These are phyloP conservation scores for Leucocoprinus leucothites DNA, from an alignment of 768 basidiomycete genomes.

Conservation along the genomic window DNA sequence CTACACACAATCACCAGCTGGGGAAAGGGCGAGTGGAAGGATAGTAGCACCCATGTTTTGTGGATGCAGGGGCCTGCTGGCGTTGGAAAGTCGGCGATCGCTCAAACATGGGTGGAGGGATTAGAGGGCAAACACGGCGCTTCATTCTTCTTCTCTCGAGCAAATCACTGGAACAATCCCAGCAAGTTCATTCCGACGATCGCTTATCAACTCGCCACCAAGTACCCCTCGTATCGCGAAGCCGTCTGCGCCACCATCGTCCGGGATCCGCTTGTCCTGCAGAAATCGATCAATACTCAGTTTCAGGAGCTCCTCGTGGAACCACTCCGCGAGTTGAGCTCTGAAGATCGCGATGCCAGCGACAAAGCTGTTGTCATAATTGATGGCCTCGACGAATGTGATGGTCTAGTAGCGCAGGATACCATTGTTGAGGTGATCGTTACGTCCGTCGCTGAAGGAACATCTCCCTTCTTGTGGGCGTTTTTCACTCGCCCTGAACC, in stretches of 20 bases:
- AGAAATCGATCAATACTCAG: conserved; percentile 8
- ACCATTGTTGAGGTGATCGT: conserved; percentile 14
- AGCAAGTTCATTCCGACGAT: conserved; percentile 18
- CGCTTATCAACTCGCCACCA: conserved; percentile 19
- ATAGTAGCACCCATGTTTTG: conserved; percentile 1
- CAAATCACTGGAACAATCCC: conserved; percentile 2
- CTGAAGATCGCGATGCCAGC: neutral
- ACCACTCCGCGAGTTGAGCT: neutral
- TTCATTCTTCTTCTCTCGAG: conserved; percentile 21
- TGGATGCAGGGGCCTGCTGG: conserved; percentile 25
- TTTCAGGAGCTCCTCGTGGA: neutral
- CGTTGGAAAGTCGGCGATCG: conserved; percentile 25
- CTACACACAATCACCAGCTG: neutral
- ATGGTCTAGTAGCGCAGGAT: conserved; percentile 6
- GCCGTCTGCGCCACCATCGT: conserved; percentile 8
- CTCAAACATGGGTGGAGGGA: conserved; percentile 26
- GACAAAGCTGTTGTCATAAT: conserved; percentile 3
- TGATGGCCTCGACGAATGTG: neutral
- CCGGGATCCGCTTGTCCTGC: conserved; percentile 6
- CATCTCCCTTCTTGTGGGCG: conserved; percentile 19
- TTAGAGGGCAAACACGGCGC: neutral
- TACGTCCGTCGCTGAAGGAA: neutral
- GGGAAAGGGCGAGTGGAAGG: neutral
- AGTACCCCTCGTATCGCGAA: neutral
- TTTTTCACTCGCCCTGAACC: no score